Percentiles rank a stretch among this genome's conserved stretches.
Evolutionary conservation across 1,284 basidiomycete genomes (phyloP).

Genomic region (Schizophyllum amplum): DNA sequence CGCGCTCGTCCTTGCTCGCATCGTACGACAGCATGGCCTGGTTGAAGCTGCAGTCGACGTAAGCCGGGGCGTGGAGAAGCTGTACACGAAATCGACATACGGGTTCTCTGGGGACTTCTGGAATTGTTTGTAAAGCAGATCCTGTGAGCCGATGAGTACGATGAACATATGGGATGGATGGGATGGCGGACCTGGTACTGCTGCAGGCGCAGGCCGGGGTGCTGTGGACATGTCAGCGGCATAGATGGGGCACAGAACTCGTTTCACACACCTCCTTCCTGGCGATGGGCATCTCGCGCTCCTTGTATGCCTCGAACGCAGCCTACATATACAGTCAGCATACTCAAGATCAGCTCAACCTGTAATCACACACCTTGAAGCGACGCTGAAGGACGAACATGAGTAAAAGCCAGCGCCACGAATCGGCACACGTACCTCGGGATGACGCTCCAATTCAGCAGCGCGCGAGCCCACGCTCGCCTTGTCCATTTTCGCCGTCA

Average conservation of each 20-base stretch:
- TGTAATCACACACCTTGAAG: conserved; percentile 53
- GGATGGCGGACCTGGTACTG: conserved; percentile 63
- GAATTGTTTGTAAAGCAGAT: conserved; percentile 74
- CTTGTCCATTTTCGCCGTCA: conserved; percentile 90
- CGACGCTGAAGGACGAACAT: conserved; percentile 45
- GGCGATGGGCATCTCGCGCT: conserved; percentile 76
- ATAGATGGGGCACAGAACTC: conserved; percentile 10
- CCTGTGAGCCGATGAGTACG: conserved; percentile 30
- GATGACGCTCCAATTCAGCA: conserved; percentile 84
- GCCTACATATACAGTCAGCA: conserved; percentile 36
- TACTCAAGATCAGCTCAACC: not conserved
- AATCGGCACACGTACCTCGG: conserved; percentile 55
- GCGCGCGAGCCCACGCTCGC: conserved; percentile 81
- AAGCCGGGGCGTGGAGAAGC: not conserved
- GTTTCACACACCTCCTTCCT: conserved; percentile 55
- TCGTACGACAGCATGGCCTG: conserved; percentile 74
- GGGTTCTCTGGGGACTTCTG: conserved; percentile 88
- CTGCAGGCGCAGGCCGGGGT: conserved; percentile 76
- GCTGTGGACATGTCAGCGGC: conserved; percentile 30
- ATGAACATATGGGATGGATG: conserved; percentile 4
- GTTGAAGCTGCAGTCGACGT: conserved; percentile 57
- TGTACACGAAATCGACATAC: conserved; percentile 32
- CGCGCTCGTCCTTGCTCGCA: conserved; percentile 75
- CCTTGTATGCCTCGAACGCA: conserved; percentile 89
- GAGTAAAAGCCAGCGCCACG: conserved; percentile 2